These are phyloP conservation scores for Cyberlindnera amylophila DNA, from an alignment of 805 yeast genomes.

Conservation along the genomic window DNA sequence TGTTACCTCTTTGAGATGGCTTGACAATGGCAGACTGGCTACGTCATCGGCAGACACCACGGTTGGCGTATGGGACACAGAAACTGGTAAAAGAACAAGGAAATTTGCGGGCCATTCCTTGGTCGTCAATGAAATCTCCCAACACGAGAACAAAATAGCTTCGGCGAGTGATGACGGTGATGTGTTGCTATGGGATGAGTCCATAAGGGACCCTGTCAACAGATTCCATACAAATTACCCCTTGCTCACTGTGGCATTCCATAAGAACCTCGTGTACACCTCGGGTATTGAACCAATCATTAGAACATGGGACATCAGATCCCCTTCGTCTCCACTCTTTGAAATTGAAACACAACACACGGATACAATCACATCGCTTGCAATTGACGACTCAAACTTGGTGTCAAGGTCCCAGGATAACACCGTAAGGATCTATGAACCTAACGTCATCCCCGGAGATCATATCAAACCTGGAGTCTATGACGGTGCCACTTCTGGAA, in stretches of 20 bases:
- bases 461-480: conserved; percentile 44
- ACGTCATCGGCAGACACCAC: conserved; percentile 61
- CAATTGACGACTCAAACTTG: conserved; percentile 42
- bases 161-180: conserved; percentile 69
- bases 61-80: conserved; percentile 58
- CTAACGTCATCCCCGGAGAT: conserved; percentile 32
- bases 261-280: conserved; percentile 44
- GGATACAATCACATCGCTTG: conserved; percentile 56
- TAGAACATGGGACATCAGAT: conserved; percentile 54
- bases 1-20: conserved; percentile 57
- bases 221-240: conserved; percentile 52
- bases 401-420: conserved; percentile 55
- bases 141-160: conserved; percentile 34
- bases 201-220: conserved; percentile 44
- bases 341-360: conserved; percentile 38
- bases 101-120: conserved; percentile 50
- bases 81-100: conserved; percentile 50
- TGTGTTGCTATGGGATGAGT: conserved; percentile 58
- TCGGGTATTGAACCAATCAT: conserved; percentile 70
- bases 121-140: conserved; percentile 53
- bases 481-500: conserved; percentile 54
- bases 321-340: conserved; percentile 41
- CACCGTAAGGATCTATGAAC: conserved; percentile 53
- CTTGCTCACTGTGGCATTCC: conserved; percentile 46
- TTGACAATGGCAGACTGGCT: conserved; percentile 40